phyloP scores from a whole-genome alignment of 371 early-diverging fungal species.

The Mortierella sp. region DNA sequence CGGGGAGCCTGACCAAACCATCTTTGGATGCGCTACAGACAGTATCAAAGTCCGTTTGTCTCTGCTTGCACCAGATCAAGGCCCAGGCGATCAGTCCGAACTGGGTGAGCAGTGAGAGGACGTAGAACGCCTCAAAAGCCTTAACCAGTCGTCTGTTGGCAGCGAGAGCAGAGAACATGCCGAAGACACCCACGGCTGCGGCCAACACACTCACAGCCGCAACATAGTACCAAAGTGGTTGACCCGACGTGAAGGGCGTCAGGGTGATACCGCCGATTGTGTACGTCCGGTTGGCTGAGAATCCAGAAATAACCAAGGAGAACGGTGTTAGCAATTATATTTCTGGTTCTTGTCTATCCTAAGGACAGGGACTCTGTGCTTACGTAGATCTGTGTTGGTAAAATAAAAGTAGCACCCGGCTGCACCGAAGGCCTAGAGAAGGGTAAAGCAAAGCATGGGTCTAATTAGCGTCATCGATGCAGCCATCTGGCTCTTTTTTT shows the following conservation, averaged over 20 bases:
- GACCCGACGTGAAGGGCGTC: constrained; percentile 33
- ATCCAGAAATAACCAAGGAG: too few relatives aligned
- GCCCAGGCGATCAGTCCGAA: constrained; percentile 41
- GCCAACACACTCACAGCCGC: constrained; percentile 49
- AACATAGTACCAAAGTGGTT: constrained; percentile 39
- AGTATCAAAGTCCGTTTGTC: constrained; percentile 23
- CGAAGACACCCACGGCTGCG: constrained; percentile 43
- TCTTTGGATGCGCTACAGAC: constrained; percentile 31
- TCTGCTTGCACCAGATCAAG: constrained; percentile 38
- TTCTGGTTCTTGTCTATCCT: background rate
- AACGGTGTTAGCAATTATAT: too few relatives aligned
- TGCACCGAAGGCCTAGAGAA: constrained; percentile 28
- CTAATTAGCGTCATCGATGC: background rate
- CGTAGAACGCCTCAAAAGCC: constrained; percentile 53
- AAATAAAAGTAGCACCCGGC: constrained; percentile 43
- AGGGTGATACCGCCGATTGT: constrained; percentile 19
- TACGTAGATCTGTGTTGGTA: constrained; percentile 46
- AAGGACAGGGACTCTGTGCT: constrained; percentile 2
- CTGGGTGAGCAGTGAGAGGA: constrained; percentile 46
- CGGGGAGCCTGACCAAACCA: constrained; percentile 8
- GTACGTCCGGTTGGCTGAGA: constrained; percentile 25
- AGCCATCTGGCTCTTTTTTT: background rate
- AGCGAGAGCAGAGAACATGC: constrained; percentile 36
- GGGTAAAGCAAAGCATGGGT: background rate
- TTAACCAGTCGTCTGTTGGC: constrained; percentile 44